Evolutionary conservation across 306 rosid species (phyloP).

Genomic region (Quercus cerris): DNA sequence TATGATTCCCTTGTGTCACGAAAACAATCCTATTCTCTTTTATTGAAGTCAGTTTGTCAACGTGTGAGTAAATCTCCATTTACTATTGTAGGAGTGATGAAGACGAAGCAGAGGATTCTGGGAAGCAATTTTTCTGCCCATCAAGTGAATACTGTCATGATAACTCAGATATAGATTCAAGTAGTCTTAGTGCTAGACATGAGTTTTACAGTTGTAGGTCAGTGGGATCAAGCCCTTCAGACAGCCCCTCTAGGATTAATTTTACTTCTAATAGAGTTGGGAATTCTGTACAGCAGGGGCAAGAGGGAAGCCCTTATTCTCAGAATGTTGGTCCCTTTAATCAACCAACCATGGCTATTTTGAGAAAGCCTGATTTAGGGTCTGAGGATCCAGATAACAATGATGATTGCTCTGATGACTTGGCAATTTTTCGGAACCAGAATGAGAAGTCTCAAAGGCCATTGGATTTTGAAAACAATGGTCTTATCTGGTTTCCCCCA

Average conservation of each 20-base stretch:
- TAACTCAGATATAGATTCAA: slow-evolving; percentile 64
- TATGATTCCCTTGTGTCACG: neutral
- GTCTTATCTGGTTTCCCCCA: slow-evolving; percentile 84
- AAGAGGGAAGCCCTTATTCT: slow-evolving; percentile 41
- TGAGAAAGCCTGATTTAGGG: slow-evolving; percentile 56
- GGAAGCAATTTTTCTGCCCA: slow-evolving; percentile 63
- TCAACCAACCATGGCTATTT: slow-evolving; percentile 62
- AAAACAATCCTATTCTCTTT: neutral
- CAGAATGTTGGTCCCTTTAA: slow-evolving; percentile 38
- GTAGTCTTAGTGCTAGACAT: slow-evolving; percentile 77
- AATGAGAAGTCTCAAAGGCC: slow-evolving; percentile 55
- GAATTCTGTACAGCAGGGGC: slow-evolving; percentile 60
- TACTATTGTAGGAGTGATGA: slow-evolving; percentile 69
- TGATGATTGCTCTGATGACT: slow-evolving; percentile 64
- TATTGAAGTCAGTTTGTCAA: neutral
- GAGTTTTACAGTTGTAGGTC: slow-evolving; percentile 50
- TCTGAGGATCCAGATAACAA: slow-evolving; percentile 55
- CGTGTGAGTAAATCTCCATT: slow-evolving; percentile 12
- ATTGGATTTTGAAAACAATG: slow-evolving; percentile 85
- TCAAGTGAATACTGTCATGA: slow-evolving; percentile 67
- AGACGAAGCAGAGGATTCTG: slow-evolving; percentile 68
- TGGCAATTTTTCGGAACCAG: slow-evolving; percentile 48
- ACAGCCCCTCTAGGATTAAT: slow-evolving; percentile 75
- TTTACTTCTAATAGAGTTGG: slow-evolving; percentile 55
- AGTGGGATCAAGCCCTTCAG: slow-evolving; percentile 65